Conservation (phyloP, 2,329 filamentous ascomycete genomes). For the Trichoderma cornu-damae region DNA sequence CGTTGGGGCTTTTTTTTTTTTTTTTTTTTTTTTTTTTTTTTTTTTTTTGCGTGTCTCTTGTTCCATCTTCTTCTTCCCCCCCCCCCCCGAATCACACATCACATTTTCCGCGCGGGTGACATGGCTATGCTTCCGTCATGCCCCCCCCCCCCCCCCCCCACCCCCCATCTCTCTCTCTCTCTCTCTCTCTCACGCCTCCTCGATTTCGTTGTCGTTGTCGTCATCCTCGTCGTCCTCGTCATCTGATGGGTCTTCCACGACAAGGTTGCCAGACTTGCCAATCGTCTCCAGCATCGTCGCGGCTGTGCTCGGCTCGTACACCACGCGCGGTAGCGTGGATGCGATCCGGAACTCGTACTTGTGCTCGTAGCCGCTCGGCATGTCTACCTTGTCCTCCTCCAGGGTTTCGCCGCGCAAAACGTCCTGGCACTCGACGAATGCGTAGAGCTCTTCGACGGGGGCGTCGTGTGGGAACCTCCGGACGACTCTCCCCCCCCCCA, state of each 20-base stretch:
- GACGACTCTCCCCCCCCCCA: conserved; percentile 67
- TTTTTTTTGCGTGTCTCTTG: too few relatives aligned
- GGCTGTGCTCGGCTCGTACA: conserved; percentile 64
- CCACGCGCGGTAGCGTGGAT: conserved; percentile 75
- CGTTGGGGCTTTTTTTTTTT: too few relatives aligned
- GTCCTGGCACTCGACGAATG: conserved; percentile 89
- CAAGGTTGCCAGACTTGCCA: conserved; percentile 78
- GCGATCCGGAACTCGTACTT: conserved; percentile 81
- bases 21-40: too few relatives aligned
- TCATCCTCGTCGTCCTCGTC: conserved; percentile 32
- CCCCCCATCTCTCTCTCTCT: too few relatives aligned
- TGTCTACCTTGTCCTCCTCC: conserved; percentile 47
- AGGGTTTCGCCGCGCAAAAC: conserved; percentile 44
- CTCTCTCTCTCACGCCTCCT: too few relatives aligned
- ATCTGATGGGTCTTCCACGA: conserved; percentile 65
- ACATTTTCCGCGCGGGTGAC: too few relatives aligned
- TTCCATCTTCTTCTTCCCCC: too few relatives aligned
- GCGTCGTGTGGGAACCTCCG: conserved; percentile 67
- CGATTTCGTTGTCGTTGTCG: conserved; percentile 21
- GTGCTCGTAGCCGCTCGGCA: conserved; percentile 58
- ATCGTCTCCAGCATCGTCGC: conserved; percentile 67
- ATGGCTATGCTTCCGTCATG: neutral
- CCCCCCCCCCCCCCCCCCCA: too few relatives aligned
- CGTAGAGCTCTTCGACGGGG: conserved; percentile 82
- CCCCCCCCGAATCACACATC: too few relatives aligned